Evolutionary conservation across 805 yeast genomes (phyloP).

Genomic region (Lipomyces anomalus): DNA sequence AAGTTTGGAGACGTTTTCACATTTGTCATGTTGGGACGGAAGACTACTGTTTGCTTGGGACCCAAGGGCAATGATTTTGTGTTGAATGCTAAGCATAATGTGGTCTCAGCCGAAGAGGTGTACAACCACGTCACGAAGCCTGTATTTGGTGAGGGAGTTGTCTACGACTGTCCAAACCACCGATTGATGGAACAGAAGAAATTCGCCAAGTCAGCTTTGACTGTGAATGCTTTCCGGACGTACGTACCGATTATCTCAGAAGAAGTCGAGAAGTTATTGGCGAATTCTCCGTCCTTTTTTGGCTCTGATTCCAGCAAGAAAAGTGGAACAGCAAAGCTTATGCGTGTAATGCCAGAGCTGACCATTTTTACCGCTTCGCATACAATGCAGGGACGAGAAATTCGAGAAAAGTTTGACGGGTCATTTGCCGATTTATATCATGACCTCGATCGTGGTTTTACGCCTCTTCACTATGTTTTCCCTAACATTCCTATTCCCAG

Average conservation of each 20-base stretch:
- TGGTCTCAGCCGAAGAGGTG: slow-evolving; percentile 94
- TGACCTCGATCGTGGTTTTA: slow-evolving; percentile 94
- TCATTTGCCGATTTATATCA: slow-evolving; percentile 79
- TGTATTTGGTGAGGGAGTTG: slow-evolving; percentile 94
- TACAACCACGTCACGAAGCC: slow-evolving; percentile 98
- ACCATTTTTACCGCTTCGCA: slow-evolving; percentile 95
- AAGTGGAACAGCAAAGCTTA: slow-evolving; percentile 41
- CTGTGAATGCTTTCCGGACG: slow-evolving; percentile 71
- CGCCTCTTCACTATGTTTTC: slow-evolving; percentile 92
- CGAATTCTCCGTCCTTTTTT: slow-evolving; percentile 44
- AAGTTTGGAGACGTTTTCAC: slow-evolving; percentile 93
- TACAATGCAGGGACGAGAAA: slow-evolving; percentile 83
- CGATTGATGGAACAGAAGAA: slow-evolving; percentile 97
- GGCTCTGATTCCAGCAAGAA: slow-evolving; percentile 33
- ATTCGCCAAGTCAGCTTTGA: slow-evolving; percentile 84
- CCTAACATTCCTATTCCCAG: slow-evolving; percentile 86
- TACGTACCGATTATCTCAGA: slow-evolving; percentile 86
- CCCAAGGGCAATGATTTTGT: slow-evolving; percentile 98
- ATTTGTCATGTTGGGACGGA: slow-evolving; percentile 79
- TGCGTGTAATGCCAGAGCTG: slow-evolving; percentile 86
- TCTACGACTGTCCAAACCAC: slow-evolving; percentile 91
- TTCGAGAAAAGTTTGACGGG: slow-evolving; percentile 75
- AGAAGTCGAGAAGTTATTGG: slow-evolving; percentile 67
- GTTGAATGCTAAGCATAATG: slow-evolving; percentile 79
- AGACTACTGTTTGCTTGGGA: slow-evolving; percentile 93